A percentile compares a stretch with the other conserved stretches of the same genome.
Evolutionary conservation across 1,139 yeast species (phyloP).

Genomic region (Saccharomyces pastorianus): DNA sequence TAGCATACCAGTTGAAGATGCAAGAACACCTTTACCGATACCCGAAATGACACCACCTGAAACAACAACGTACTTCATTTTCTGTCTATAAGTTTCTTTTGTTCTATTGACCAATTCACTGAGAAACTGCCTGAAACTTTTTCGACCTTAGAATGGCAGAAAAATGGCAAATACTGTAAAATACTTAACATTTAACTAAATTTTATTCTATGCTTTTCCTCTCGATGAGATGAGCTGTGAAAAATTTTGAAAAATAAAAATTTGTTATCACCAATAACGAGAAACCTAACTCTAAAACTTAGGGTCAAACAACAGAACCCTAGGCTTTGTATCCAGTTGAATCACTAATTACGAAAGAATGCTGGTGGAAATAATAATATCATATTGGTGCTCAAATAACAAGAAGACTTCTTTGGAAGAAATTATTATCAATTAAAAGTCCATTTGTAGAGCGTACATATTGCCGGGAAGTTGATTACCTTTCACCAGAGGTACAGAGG

Average conservation of each 20-base stretch:
- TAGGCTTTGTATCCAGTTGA: background rate
- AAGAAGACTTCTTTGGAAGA: background rate
- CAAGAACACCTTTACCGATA: slow-evolving; percentile 93
- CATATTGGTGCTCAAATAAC: background rate
- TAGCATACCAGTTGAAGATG: slow-evolving; percentile 92
- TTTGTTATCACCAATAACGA: background rate
- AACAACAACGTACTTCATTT: slow-evolving; percentile 96
- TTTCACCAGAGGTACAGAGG: background rate
- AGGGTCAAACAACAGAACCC: background rate
- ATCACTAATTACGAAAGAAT: background rate
- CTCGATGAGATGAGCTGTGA: slow-evolving; percentile 1
- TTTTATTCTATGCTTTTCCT: background rate
- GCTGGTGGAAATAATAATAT: background rate
- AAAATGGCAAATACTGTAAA: background rate
- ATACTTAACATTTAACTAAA: background rate
- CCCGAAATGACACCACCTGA: slow-evolving; percentile 99
- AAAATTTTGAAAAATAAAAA: background rate
- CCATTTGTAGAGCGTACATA: background rate
- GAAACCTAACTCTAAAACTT: background rate
- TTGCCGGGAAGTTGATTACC: background rate
- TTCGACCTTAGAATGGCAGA: background rate
- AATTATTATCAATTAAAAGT: background rate
- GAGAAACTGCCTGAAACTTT: background rate
- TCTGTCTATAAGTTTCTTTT: background rate
- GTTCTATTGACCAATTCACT: background rate